A percentile compares a stretch with the other conserved stretches of the same genome.
Conservation (phyloP, 75 land plant genomes). For the Cryptomeria japonica region DNA sequence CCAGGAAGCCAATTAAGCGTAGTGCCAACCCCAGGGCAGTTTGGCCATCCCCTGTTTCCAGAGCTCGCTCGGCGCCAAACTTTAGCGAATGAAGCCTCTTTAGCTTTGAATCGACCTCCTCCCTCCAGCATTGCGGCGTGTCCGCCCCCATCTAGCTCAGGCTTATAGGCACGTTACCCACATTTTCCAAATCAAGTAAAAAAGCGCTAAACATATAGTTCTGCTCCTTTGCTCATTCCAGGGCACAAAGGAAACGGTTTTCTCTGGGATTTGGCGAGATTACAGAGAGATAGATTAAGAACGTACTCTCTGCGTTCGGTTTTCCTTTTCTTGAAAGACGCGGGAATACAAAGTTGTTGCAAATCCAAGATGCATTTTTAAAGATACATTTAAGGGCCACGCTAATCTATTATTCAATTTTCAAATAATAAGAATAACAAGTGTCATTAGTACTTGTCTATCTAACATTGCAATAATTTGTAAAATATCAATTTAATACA, state of each 20-base stretch:
- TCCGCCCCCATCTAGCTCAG: neutral
- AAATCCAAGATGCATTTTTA: no score
- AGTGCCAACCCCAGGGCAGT: constrained; percentile 65
- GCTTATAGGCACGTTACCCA: neutral
- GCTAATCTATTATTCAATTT: no score
- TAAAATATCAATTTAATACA: no score
- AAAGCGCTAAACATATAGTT: neutral
- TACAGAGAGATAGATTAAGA: neutral
- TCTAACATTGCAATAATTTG: no score
- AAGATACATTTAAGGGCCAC: no score
- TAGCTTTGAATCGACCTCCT: constrained; percentile 56
- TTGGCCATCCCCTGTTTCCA: constrained; percentile 53
- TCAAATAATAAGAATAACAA: no score
- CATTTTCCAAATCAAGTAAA: neutral
- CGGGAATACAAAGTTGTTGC: neutral
- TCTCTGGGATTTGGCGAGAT: neutral
- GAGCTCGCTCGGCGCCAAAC: constrained; percentile 78
- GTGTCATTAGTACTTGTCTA: no score
- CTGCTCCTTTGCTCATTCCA: neutral
- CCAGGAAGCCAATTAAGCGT: constrained; percentile 80
- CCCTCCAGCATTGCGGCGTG: constrained; percentile 42
- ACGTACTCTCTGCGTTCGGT: neutral
- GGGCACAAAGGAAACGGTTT: neutral
- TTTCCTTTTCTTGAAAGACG: neutral
- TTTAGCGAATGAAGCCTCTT: constrained; percentile 82